Base-by-base conservation (phyloP, 352 stramenopile species). In the Phytophthora palmivora region DNA sequence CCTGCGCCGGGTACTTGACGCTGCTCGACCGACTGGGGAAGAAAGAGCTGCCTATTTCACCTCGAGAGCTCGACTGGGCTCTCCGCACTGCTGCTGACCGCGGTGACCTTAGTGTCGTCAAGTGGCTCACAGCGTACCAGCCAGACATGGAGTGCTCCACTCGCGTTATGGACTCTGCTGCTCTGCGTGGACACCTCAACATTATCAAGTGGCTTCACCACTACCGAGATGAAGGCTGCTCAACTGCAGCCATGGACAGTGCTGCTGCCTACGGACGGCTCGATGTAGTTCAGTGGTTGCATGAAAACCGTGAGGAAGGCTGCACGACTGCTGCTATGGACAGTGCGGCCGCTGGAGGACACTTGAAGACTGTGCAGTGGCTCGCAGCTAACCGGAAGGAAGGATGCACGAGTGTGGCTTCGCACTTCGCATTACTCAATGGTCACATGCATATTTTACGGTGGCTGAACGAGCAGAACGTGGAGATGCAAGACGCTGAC, bases 131-230 rank as follows among this genome's bases (percentile, higher is more conserved):
- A 21, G 61, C 67, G 0, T 87, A 92, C 48, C 69, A 78, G 1
- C 79, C 81, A 5, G 62, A 79, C 24, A 79, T 75, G 54, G 70
- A 76, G 10, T 76, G 87, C 15, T 88, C 81, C 1, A 78, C 77
- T 26, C 80, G 76, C 58, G 74, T 90, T n/a, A 91, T 95, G 82
- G 84, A 95, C 69, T 92, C 84, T 55, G 84, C 87, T 0, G 87
- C 87, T 50, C 70, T 84, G 26, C 75, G 77, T 19, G 87, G 87
- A 0, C 84, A 92, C 57, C 67, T 95, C 8, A 52, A 72, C 32
- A 76, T 92, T 24, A 68, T 95, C 15, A 81, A 87, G 38, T 94
- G 83, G 83, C 75, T 95, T 15, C 78, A 92, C 43, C 54, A 70
- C 22, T 74, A 91, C 54, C 81, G 83, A 2, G 50, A 72, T 21